Base-by-base conservation (phyloP, 192 early-diverging fungal species). In the Backusella tuberculispora region DNA sequence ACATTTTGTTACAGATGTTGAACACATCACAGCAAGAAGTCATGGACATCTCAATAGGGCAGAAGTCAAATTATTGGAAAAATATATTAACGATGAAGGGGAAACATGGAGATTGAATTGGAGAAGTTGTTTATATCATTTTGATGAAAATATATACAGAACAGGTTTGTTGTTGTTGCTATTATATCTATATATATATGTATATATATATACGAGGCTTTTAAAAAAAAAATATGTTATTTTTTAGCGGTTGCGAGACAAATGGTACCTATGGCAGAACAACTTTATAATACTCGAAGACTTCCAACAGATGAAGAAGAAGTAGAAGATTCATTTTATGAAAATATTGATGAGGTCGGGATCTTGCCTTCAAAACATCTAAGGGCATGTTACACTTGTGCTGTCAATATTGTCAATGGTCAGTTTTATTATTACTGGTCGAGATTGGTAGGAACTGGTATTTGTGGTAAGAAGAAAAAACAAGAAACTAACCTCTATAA, bases 381-480 rank as follows among this genome's bases (percentile, higher is more conserved):
- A 42, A 44, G 34, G 13, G 53, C 71, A 43, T 72, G 71, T 44
- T 72, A 72, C 38, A 63, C 48, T 3, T 72, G 71, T 44, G 50
- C 53, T 44, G 53, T 43, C 21, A 63, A 44, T 14, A 72, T 72
- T 26, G 53, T 63, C 10, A 72, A 72, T 72, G 71, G 71, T 0
- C 71, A 72, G 41, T 72, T 72, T 15, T 72, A 60, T 42, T 50
- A 53, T 41, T 72, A 72, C 43, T 72, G 71, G 71, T 60, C 53
- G 9, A 60, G 53, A 60, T 12, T 60, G 3, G 53, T 60, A 12
- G 53, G 53, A 26, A 60, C 53, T 60, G 53, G 53, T 26, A 60
- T 60, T 3, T 60, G 19, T 60, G 53, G 53, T 60, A 60, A 60
- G 9, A 60, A 13, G 4, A 4, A 43, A 9, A 9, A 43, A 43